Conservation (phyloP, 1,284 basidiomycete species). For the Ceratobasidium sp. region DNA sequence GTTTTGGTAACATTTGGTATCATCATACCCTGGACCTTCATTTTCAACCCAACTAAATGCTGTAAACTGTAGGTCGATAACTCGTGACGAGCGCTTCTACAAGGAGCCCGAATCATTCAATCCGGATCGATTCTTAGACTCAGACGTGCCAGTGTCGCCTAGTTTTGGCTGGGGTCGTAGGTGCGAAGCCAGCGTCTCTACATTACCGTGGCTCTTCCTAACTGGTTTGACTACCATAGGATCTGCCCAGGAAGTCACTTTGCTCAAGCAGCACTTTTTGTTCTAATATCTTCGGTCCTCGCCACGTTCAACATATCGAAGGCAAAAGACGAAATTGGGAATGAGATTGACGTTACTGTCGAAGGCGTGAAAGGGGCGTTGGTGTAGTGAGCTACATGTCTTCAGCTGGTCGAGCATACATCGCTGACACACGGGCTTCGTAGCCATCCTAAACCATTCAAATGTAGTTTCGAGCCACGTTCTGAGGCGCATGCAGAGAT, state of each 20-base stretch:
- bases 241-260: slow-evolving; percentile 26
- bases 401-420: too few species aligned
- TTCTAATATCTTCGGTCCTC: slow-evolving; percentile 58
- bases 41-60: background rate
- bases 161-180: slow-evolving; percentile 19
- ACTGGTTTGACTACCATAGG: background rate
- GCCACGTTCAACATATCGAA: slow-evolving; percentile 53
- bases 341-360: slow-evolving; percentile 21
- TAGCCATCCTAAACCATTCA: slow-evolving; percentile 8
- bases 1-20: slow-evolving; percentile 62
- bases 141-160: slow-evolving; percentile 26
- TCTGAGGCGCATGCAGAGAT: background rate
- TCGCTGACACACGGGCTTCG: background rate
- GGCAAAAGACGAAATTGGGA: slow-evolving; percentile 49
- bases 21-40: slow-evolving; percentile 12
- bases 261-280: slow-evolving; percentile 48
- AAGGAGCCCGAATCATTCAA: slow-evolving; percentile 58
- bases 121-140: slow-evolving; percentile 58
- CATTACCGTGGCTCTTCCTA: slow-evolving; percentile 26
- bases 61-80: slow-evolving; percentile 59
- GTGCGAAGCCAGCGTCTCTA: background rate
- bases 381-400: background rate
- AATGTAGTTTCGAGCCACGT: background rate
- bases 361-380: slow-evolving; percentile 49
- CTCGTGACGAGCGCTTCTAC: slow-evolving; percentile 59